Evolutionary conservation across 2,329 filamentous ascomycete genomes (phyloP).

Genomic region (Talaromyces sp.): DNA sequence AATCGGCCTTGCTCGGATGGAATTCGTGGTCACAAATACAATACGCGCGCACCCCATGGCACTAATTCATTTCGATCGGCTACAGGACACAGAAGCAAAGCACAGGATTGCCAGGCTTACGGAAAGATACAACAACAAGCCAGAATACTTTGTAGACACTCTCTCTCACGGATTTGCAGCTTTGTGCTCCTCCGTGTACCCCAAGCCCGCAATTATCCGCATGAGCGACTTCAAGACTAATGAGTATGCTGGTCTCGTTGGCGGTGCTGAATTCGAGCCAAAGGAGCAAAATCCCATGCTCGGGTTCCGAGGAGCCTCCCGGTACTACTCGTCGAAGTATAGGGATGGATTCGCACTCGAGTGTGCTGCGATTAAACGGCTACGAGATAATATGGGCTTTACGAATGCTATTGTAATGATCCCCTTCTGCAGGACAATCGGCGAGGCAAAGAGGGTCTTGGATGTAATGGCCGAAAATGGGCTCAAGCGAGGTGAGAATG

Average conservation of each 20-base stretch:
- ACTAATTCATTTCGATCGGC: slow-evolving; percentile 26
- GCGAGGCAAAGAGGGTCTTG: slow-evolving; percentile 30
- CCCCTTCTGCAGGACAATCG: slow-evolving; percentile 32
- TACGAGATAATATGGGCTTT: slow-evolving; percentile 34
- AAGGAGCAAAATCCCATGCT: slow-evolving; percentile 38
- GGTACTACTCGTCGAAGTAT: slow-evolving; percentile 37
- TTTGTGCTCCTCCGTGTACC: slow-evolving; percentile 33
- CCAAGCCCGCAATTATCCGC: slow-evolving; percentile 33
- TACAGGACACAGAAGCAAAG: slow-evolving; percentile 22
- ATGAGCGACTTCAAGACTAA: slow-evolving; percentile 40
- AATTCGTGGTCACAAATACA: slow-evolving; percentile 33
- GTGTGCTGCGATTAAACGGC: slow-evolving; percentile 32
- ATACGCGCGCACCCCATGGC: slow-evolving; percentile 36
- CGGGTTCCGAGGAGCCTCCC: slow-evolving; percentile 37
- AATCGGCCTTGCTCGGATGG: slow-evolving; percentile 37
- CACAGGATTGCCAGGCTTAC: slow-evolving; percentile 24
- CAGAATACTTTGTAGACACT: slow-evolving; percentile 36
- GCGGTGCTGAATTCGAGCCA: slow-evolving; percentile 34
- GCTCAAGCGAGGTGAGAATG: slow-evolving; percentile 29
- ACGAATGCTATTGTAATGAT: slow-evolving; percentile 35
- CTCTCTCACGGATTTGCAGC: slow-evolving; percentile 30
- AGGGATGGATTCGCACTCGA: slow-evolving; percentile 35
- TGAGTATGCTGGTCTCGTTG: slow-evolving; percentile 36
- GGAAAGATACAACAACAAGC: slow-evolving; percentile 26
- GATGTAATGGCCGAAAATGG: slow-evolving; percentile 33